Base-by-base conservation (phyloP, 1,139 yeast genomes). In the Yamadazyma diospyri region DNA sequence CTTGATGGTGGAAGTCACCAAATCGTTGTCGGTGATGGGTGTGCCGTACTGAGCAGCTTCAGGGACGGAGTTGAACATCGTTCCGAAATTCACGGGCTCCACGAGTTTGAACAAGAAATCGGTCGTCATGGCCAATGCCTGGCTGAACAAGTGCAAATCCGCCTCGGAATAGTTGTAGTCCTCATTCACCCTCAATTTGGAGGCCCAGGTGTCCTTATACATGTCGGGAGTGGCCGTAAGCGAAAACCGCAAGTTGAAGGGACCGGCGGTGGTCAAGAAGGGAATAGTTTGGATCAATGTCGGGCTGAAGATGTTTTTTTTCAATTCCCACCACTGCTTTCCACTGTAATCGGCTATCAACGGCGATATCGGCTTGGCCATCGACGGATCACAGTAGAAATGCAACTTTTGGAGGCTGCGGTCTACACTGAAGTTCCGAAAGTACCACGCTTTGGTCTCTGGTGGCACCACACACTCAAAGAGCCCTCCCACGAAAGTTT, bases 401-500 rank as follows among this genome's bases (percentile, higher is more conserved):
- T 50, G 43, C 26, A 52, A 41, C 4, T 46, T 43, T 16, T 46
- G 40, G 16, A 57, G 30, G 12, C 51, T 41, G 10, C 51, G 49
- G 6, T 36, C 32, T 2, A 46, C 27, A 2, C 38, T 32, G 17
- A 54, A 42, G 9, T 40, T 40, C 25, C 46, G 41, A 19, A 58
- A 46, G 2, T 57, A 38, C 23, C 47, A 36, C 10, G 34, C 35
- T 33, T 50, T 59, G 43, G 23, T 40, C 35, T 38, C 53, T 6
- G 43, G 38, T 2, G 64, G 49, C 1, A 71, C 41, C 3, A 69
- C 60, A 46, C 86, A 79, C 41, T 70, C 69, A 50, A 69, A 83
- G 6, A 83, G 43, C 0, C 81, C 89, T 5, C 94, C 94, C 2
- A 83, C 75, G 53, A 76, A 70, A 0, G 81, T 69, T 27, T 66